Evolutionary conservation across 352 stramenopile genomes (phyloP), one percentile per base, ranked within the genome.

Genomic region (Elongisporangium prolatum): DNA sequence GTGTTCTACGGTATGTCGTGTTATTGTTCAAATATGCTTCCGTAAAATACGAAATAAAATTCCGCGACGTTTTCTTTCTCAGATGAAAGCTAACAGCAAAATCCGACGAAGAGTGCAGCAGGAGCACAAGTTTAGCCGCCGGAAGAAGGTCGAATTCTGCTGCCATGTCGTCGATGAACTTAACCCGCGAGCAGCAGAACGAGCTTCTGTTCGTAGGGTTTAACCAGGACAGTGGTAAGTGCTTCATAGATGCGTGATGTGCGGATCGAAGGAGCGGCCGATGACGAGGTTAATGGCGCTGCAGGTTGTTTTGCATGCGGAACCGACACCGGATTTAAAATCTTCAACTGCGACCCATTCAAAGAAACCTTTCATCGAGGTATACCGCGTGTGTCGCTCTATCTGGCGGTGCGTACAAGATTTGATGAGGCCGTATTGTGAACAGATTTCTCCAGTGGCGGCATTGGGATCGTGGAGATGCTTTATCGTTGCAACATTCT

Each of bases 401-500:
- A 48, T 62, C 21, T 28, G n/a, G 10, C 18, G 10, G 21, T 20
- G 53, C 18, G 16, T 21, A n/a, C 21, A 38, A 10, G 59, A n/a
- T 20, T n/a, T 50, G 22, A 52, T 17, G 48, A 18, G 13, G 48
- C 16, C 17, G 25, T 44, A 37, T 37, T 22, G 3, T 25, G 14
- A 17, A 17, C 48, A 95, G 88, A 97, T 64, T 98, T 98, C 61
- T 84, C 86, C 48, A 96, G 92, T 84, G 93, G 92, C 50, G 96
- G 97, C 25, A 98, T 99, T 58, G 97, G 96, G 14, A 96, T 97
- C 59, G 97, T 99, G 6, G 97, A 99, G 81, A 99, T 99, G 97
- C 88, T 99, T 2, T 99, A 99, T 73, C 91, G 97, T 20, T 99
- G 95, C 75, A 99, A 99, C 71, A 95, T 99, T 22, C 84, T 99